A percentile compares a stretch with the other conserved stretches of the same genome.
Evolutionary conservation across 352 stramenopile species (phyloP).

Genomic region (Globisporangium cystogenes): DNA sequence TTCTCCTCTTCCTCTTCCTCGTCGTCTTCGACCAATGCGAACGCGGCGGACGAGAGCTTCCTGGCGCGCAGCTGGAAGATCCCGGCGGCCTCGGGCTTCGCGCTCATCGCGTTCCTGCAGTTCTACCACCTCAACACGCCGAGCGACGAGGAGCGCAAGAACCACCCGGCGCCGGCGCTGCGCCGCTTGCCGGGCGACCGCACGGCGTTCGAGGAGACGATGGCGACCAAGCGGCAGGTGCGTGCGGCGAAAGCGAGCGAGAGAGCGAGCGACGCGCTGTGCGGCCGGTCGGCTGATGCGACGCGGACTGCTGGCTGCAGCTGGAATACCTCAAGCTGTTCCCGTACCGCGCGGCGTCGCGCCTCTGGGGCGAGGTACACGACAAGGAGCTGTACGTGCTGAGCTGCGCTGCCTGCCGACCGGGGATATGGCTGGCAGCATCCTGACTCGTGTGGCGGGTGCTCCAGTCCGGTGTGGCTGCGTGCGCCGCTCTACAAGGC

Average conservation of each 20-base stretch:
- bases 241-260: neutral
- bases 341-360: conserved; percentile 70
- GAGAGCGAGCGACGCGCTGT: too few relatives aligned
- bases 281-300: neutral
- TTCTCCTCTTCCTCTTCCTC: conserved; percentile 10
- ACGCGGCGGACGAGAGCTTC: conserved; percentile 16
- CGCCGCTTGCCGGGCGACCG: conserved; percentile 40
- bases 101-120: conserved; percentile 67
- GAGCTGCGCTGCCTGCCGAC: too few relatives aligned
- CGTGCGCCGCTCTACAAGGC: conserved; percentile 74
- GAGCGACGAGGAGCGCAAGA: conserved; percentile 60
- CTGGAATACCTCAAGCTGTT: conserved; percentile 72
- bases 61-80: conserved; percentile 59
- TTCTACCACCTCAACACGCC: conserved; percentile 62
- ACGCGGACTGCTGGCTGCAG: conserved; percentile 10
- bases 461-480: conserved; percentile 49
- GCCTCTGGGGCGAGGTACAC: conserved; percentile 72
- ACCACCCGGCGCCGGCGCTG: conserved; percentile 39
- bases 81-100: conserved; percentile 52
- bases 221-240: conserved; percentile 62
- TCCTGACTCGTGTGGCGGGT: neutral
- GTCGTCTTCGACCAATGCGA: neutral
- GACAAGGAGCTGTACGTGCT: conserved; percentile 72
- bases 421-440: too few relatives aligned
- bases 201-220: conserved; percentile 57